Base-by-base conservation (phyloP, 768 basidiomycete species). In the Xerocomellus amylosporus region DNA sequence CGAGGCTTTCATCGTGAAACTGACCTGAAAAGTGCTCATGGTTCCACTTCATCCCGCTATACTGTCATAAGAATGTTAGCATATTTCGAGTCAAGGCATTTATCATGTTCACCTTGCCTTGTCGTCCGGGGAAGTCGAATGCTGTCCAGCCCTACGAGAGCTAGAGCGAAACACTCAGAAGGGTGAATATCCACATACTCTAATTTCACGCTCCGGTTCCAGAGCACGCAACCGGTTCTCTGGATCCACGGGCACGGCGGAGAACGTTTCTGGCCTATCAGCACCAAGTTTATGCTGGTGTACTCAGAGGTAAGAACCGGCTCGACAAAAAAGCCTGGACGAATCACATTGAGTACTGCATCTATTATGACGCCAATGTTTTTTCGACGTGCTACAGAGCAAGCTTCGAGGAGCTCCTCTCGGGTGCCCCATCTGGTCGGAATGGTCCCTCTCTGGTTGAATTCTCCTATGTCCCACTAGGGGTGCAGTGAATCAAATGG, bases 391-490 rank as follows among this genome's bases (percentile, higher is more conserved):
- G 93, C 93, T n/a, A 73, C 71, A 54, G 77, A 73, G 63, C 88
- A 87, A 22, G 90, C 90, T 12, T 74, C 63, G 2, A 93, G 64
- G 26, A 94, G 79, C 55, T 96, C 88, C 28, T 90, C 83, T 60
- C 85, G 88, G 13, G 88, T 86, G 22, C 94, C 94, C 93, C 93
- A 98, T 54, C 92, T 80, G 1, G 94, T 96, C 15, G 75, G 68
- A 31, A 83, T 66, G 15, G 80, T 71, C 15, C 86, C 88, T 64
- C 86, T 90, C 68, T 90, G 90, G 47, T 87, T 59, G 58, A 93
- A 93, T 71, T 93, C 90, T 34, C 90, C 90, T 17, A 93, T 71
- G 66, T 93, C 90, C 90, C 91, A 93, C 90, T 93, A 49, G 31
- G 17, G 26, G 17, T 45, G 46, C 6, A 44, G 24, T 9, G n/a